A percentile compares a stretch with the other conserved stretches of the same genome.
Evolutionary conservation across 129 eudicot species (phyloP).

Genomic region (Oenanthe sinensis): DNA sequence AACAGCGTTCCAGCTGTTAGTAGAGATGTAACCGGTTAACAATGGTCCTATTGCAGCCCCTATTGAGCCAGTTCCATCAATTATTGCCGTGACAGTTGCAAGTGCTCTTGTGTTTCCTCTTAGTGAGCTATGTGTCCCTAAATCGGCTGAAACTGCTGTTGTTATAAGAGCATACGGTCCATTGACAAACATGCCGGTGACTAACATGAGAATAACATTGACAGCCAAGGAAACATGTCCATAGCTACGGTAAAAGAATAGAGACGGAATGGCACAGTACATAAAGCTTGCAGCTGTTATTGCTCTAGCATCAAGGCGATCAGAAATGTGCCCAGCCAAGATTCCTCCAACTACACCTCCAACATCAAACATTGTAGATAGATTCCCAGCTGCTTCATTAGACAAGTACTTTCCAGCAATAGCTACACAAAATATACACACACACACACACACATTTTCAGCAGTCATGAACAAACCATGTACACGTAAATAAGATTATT

Average conservation of each 20-base stretch:
- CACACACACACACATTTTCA: background rate
- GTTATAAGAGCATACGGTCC: constrained; percentile 96
- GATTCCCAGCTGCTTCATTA: constrained; percentile 61
- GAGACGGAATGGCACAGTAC: constrained; percentile 83
- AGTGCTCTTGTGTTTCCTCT: constrained; percentile 75
- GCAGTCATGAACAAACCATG: background rate
- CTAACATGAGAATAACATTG: constrained; percentile 56
- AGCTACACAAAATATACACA: constrained; percentile 29
- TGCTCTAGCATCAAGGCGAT: constrained; percentile 72
- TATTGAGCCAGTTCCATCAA: constrained; percentile 86
- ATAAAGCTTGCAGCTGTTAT: constrained; percentile 90
- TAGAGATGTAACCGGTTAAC: constrained; percentile 75
- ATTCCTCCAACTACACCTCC: constrained; percentile 96
- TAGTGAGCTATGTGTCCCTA: constrained; percentile 77
- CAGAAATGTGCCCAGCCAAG: constrained; percentile 81
- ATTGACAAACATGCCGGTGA: constrained; percentile 77
- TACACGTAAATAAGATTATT: background rate
- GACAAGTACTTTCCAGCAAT: constrained; percentile 68
- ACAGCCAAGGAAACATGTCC: constrained; percentile 57
- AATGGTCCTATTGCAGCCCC: constrained; percentile 94
- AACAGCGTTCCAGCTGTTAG: constrained; percentile 68
- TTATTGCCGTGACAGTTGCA: constrained; percentile 86
- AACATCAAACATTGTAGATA: constrained; percentile 79
- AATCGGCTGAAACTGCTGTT: constrained; percentile 88
- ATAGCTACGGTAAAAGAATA: constrained; percentile 62